These are phyloP conservation scores for Sporisorium iseilematis-ciliati DNA, from an alignment of 1,284 basidiomycete species.

Conservation along the genomic window DNA sequence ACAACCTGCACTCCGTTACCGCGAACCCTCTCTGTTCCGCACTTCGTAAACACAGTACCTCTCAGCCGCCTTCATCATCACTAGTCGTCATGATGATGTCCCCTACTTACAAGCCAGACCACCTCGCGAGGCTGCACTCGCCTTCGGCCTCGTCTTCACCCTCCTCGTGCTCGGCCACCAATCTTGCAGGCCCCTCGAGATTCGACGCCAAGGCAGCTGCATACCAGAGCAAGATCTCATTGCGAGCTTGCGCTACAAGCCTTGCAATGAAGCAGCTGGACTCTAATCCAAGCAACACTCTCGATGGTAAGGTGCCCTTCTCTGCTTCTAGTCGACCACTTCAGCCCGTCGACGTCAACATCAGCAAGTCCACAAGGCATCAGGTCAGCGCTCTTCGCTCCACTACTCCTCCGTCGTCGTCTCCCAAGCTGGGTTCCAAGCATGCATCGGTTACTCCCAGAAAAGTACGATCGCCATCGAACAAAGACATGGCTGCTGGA, in stretches of 20 bases:
- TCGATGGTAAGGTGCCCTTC: neutral
- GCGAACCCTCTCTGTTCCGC: too few relatives aligned
- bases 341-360: conserved; percentile 25
- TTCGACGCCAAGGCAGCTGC: neutral
- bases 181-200: neutral
- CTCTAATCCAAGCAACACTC: neutral
- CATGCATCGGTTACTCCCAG: neutral
- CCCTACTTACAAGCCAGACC: conserved; percentile 1
- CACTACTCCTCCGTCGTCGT: neutral
- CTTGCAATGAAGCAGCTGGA: conserved; percentile 19
- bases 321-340: conserved; percentile 11
- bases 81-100: conserved; percentile 31
- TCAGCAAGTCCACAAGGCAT: conserved; percentile 18
- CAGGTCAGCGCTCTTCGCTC: conserved; percentile 4
- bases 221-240: neutral
- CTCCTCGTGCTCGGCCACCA: neutral
- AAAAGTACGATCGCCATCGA: conserved; percentile 30
- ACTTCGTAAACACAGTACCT: too few relatives aligned
- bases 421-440: conserved; percentile 13
- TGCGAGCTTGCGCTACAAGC: neutral
- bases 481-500: conserved; percentile 3
- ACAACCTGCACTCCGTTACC: neutral
- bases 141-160: neutral
- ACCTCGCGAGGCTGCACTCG: conserved; percentile 3
- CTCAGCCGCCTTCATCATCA: neutral